Evolutionary conservation across 2,329 filamentous ascomycete genomes (phyloP).

Genomic region (Thelonectria blattea): DNA sequence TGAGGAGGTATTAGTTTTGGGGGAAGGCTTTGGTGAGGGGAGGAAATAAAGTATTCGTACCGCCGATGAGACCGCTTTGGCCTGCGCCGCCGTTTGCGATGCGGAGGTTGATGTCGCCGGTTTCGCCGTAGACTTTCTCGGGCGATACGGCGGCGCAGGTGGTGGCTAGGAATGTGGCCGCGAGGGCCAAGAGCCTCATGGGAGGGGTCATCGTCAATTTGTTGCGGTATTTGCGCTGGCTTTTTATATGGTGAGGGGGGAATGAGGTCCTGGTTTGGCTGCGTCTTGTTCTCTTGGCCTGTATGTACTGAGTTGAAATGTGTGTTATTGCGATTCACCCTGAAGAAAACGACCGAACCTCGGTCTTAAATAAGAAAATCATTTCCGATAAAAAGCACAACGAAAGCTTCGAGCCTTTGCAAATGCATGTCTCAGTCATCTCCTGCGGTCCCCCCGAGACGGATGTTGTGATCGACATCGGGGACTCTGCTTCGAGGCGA

Average conservation of each 20-base stretch:
- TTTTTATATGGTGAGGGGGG: background rate
- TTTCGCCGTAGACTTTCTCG: conserved; percentile 26
- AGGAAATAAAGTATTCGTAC: conserved; percentile 32
- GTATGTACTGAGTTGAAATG: background rate
- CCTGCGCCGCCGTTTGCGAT: conserved; percentile 48
- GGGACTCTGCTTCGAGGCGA: background rate
- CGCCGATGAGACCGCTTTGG: conserved; percentile 45
- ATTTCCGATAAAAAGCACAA: background rate
- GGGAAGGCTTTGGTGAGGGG: accelerated
- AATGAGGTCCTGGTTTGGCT: background rate
- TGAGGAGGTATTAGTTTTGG: conserved; percentile 4
- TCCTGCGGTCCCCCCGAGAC: background rate
- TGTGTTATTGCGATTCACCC: too few relatives aligned
- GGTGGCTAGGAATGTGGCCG: conserved; percentile 24
- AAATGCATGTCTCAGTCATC: background rate
- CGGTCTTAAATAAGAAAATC: background rate
- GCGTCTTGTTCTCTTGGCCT: background rate
- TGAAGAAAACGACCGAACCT: background rate
- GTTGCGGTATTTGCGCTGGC: background rate
- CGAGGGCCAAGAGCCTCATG: conserved; percentile 8
- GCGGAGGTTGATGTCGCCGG: conserved; percentile 30
- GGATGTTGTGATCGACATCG: background rate
- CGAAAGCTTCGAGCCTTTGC: background rate
- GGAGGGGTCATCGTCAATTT: background rate
- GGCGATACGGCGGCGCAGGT: conserved; percentile 23